phyloP scores from a whole-genome alignment of 345 rosid species.

The Cardamine resedifolia region DNA sequence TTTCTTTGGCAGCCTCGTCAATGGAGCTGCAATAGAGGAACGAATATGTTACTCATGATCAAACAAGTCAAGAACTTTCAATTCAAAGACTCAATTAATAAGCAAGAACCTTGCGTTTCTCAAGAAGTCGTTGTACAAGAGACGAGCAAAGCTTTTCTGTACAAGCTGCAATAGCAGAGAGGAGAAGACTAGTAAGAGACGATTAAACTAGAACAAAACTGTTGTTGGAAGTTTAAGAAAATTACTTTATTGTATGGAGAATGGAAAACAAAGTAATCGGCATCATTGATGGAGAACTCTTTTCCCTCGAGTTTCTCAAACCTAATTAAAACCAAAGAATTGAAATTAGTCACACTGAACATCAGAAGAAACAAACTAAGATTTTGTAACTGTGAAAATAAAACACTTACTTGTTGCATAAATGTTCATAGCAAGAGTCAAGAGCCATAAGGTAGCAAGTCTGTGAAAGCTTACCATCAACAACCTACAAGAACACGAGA shows the following conservation, averaged over 20 bases:
- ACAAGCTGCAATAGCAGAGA: constrained; percentile 74
- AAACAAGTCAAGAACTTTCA: neutral
- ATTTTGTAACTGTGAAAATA: neutral
- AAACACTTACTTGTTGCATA: constrained; percentile 74
- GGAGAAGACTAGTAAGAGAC: constrained; percentile 20
- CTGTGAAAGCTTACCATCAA: constrained; percentile 98
- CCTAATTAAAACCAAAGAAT: constrained; percentile 44
- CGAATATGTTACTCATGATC: neutral
- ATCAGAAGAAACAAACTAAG: neutral
- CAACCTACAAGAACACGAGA: constrained; percentile 61
- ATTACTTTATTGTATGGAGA: constrained; percentile 97
- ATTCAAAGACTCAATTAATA: neutral
- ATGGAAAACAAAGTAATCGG: constrained; percentile 84
- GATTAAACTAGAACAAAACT: constrained; percentile 5
- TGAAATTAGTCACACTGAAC: neutral
- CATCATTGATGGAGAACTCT: constrained; percentile 77
- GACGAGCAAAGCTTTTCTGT: constrained; percentile 97
- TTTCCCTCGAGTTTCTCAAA: constrained; percentile 83
- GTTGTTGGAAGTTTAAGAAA: neutral
- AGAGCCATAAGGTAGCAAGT: constrained; percentile 99
- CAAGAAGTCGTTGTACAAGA: constrained; percentile 74
- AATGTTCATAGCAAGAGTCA: constrained; percentile 82
- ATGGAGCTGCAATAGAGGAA: constrained; percentile 53
- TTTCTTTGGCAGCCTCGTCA: constrained; percentile 76
- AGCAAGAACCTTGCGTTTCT: constrained; percentile 73